These are phyloP conservation scores for Saccharomycopsis babjevae DNA, from an alignment of 805 yeast species.

Conservation along the genomic window DNA sequence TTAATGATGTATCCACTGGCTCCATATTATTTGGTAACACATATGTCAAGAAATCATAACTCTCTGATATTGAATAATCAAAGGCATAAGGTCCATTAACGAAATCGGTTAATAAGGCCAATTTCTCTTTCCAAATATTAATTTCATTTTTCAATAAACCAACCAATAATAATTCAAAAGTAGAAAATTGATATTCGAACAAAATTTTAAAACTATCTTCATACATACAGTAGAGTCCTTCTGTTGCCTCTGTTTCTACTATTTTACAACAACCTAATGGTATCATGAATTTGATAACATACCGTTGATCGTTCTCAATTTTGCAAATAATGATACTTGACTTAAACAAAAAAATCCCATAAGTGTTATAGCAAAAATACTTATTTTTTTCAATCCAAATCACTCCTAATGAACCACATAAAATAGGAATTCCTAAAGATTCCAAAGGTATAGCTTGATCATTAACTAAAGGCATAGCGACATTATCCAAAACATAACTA, in stretches of 20 bases:
- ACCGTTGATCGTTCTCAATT: constrained; percentile 21
- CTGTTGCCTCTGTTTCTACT: constrained; percentile 21
- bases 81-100: constrained; percentile 28
- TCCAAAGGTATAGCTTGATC: constrained; percentile 27
- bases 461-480: not conserved
- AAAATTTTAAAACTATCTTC: constrained; percentile 33
- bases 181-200: constrained; percentile 34
- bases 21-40: constrained; percentile 15
- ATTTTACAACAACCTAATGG: constrained; percentile 33
- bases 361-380: constrained; percentile 16
- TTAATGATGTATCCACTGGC: constrained; percentile 16
- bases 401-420: constrained; percentile 34
- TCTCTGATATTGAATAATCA: constrained; percentile 19
- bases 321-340: constrained; percentile 37
- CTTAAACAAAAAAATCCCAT: constrained; percentile 38
- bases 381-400: constrained; percentile 30
- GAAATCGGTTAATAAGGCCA: constrained; percentile 23
- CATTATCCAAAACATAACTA: not conserved
- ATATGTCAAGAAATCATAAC: constrained; percentile 1
- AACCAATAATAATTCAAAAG: constrained; percentile 36
- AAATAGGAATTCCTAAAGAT: constrained; percentile 36
- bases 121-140: constrained; percentile 32
- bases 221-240: constrained; percentile 26
- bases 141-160: constrained; percentile 28
- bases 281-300: constrained; percentile 35